phyloP scores from a whole-genome alignment of 495 filamentous ascomycete species.

The Daldinia vernicosa region DNA sequence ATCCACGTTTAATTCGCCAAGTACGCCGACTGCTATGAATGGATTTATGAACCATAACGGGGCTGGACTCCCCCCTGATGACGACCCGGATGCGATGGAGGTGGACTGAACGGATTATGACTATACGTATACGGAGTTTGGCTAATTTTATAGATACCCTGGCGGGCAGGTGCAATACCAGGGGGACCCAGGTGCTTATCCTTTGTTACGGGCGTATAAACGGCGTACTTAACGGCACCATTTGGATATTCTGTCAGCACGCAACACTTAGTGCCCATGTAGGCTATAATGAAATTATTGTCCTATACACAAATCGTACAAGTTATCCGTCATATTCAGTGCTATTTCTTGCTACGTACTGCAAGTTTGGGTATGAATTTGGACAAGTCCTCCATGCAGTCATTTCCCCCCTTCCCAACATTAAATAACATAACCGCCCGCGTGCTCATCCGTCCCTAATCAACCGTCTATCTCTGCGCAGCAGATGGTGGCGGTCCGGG shows the following conservation, averaged over 20 bases:
- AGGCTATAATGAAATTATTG: slow-evolving; percentile 26
- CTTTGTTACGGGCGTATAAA: neutral
- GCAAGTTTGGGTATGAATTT: slow-evolving; percentile 1
- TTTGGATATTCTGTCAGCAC: slow-evolving; percentile 42
- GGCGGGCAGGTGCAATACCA: slow-evolving; percentile 33
- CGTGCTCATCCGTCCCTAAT: neutral
- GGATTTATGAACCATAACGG: slow-evolving; percentile 19
- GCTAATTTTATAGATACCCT: slow-evolving; percentile 35
- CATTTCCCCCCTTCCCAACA: neutral
- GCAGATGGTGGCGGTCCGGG: slow-evolving; percentile 55
- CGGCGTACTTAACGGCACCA: slow-evolving; percentile 4
- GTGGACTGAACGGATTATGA: slow-evolving; percentile 58
- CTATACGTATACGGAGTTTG: slow-evolving; percentile 32
- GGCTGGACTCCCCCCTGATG: slow-evolving; percentile 1
- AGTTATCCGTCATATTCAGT: slow-evolving; percentile 4
- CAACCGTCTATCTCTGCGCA: slow-evolving; percentile 38
- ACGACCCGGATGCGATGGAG: slow-evolving; percentile 77
- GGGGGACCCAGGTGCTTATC: neutral
- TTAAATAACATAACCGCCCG: neutral
- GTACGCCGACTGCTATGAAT: slow-evolving; percentile 1
- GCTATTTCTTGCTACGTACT: slow-evolving; percentile 7
- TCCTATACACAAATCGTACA: slow-evolving; percentile 18
- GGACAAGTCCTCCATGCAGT: slow-evolving; percentile 2
- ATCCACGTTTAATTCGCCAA: neutral
- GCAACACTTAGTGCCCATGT: slow-evolving; percentile 16